Evolutionary conservation across 2,329 filamentous ascomycete species (phyloP), one percentile per base, ranked within the genome.

Genomic region (Passalora sequoiae): DNA sequence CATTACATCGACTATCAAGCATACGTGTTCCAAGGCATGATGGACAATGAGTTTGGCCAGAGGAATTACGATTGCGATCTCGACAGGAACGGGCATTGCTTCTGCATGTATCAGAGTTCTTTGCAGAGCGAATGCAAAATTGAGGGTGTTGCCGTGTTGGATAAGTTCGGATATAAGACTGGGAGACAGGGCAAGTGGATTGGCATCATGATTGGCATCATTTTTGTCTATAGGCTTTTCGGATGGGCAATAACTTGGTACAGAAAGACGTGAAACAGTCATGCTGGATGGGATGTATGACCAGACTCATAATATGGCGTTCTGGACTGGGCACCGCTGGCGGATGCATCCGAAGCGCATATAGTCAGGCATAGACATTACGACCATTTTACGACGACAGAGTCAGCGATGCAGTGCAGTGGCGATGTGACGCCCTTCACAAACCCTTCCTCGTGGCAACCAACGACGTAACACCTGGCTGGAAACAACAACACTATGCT

Each of bases 1-100:
- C 84, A 89, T 61, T 94, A 89, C 64, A 89, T 89, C 60, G 85
- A 94, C 62, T 94, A 94, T 59, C 86, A 91, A 67, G 71, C 74
- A 30, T 94, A 89, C 56, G 87, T 94, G 3, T 94, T 94, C 61
- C 80, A 91, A 60, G 87, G 86, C 10, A 92, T 94, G 87, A 92
- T 94, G 86, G 81, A 91, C 40, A 94, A 92, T 59, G 86, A 94
- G 67, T 92, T 94, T 62, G 69, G 70, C 1, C 53, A 74, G 10
- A 70, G 84, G 6, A 72, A 67, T 2, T 94, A 86, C 60, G 59
- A 65, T 4, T 89, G 86, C 40, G 47, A 44, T 19, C 17, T 16
- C 4, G 15, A 35, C 10, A 44, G 10, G 3, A 35, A 38, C 9
- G 47, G 47, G 6, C 66, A 63, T 0, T 87, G 80, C 53, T 72